phyloP scores from a whole-genome alignment of 805 yeast genomes.

The Candida easanensis region DNA sequence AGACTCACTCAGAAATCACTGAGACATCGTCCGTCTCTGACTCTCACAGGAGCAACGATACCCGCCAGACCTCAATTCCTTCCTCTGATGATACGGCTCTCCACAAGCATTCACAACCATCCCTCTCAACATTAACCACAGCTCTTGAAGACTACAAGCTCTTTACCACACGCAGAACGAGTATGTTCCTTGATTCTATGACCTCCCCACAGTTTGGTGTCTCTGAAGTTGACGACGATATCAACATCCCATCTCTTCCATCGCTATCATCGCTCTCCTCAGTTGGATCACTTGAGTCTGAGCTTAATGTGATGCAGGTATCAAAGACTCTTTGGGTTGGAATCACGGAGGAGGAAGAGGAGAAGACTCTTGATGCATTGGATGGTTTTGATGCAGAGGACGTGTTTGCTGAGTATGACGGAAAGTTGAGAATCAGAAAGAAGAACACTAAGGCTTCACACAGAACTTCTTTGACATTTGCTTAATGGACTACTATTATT shows the following conservation, averaged over 20 bases:
- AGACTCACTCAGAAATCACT: too few species aligned
- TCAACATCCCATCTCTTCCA: constrained; percentile 8
- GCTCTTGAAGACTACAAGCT: constrained; percentile 25
- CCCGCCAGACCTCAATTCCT: not conserved
- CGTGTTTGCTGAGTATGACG: constrained; percentile 13
- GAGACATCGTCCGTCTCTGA: not conserved
- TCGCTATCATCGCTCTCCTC: constrained; percentile 23
- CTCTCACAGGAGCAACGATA: not conserved
- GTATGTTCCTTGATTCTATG: constrained; percentile 1
- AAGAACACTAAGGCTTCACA: constrained; percentile 1
- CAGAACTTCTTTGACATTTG: constrained; percentile 24
- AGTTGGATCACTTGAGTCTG: constrained; percentile 13
- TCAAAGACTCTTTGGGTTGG: constrained; percentile 27
- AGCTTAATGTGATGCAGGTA: constrained; percentile 16
- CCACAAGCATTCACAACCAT: not conserved
- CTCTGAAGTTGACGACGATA: not conserved
- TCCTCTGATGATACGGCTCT: not conserved
- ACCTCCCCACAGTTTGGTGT: constrained; percentile 3
- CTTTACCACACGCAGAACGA: constrained; percentile 12
- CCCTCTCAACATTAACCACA: constrained; percentile 10
- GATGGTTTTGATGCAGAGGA: constrained; percentile 15
- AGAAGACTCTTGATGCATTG: constrained; percentile 9
- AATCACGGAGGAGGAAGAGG: constrained; percentile 9
- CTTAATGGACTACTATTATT: not conserved
- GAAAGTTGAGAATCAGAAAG: not conserved